phyloP scores from a whole-genome alignment of 352 stramenopile species.

The Globisporangium nodosum region DNA sequence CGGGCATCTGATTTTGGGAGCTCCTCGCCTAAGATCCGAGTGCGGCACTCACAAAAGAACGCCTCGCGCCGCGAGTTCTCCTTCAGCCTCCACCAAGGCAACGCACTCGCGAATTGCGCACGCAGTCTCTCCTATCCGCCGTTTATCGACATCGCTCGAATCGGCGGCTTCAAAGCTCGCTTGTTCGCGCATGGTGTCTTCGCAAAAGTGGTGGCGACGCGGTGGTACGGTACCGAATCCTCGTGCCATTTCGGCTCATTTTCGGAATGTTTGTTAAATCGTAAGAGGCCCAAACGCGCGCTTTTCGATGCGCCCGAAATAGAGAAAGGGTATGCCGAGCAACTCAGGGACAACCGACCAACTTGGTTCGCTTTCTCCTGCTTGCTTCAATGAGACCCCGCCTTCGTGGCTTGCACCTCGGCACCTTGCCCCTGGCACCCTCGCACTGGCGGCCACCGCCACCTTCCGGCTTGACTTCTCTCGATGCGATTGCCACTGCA shows the following conservation, averaged over 20 bases:
- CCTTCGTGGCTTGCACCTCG: not conserved
- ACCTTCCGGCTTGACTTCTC: not conserved
- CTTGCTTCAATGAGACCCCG: too few relatives aligned
- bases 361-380: too few relatives aligned
- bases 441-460: too few relatives aligned
- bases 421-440: too few relatives aligned
- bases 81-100: not conserved
- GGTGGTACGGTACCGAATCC: not conserved
- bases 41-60: not conserved
- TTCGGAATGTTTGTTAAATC: not conserved
- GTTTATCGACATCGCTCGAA: not conserved
- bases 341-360: too few relatives aligned
- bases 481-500: too few relatives aligned
- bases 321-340: not conserved
- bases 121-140: not conserved
- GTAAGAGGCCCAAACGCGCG: not conserved
- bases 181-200: not conserved
- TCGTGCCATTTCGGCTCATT: not conserved
- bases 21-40: not conserved
- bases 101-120: not conserved
- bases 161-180: not conserved
- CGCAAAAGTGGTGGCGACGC: not conserved
- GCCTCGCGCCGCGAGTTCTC: not conserved
- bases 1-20: slow-evolving; percentile 9
- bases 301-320: not conserved